Base-by-base conservation (phyloP, 108 stramenopile genomes). In the Cyclotella cryptica region DNA sequence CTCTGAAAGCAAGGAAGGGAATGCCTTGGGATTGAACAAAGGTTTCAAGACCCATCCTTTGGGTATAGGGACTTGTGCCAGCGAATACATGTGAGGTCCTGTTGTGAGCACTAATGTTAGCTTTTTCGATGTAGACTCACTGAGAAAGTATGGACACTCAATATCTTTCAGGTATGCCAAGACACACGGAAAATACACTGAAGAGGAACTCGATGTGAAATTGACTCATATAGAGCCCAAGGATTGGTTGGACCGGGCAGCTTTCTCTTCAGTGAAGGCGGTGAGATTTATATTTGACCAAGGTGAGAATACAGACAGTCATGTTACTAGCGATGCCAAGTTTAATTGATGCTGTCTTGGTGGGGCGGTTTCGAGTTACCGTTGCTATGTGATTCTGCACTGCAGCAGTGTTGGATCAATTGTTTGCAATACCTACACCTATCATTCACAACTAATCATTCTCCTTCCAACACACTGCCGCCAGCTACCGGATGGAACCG, bases 221-320 rank as follows among this genome's bases (percentile, higher is more conserved):
- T 39, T 93, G 46, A 93, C 89, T 21, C 94, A 95, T 61, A 47
- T 67, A 0, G 49, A 53, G 51, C 94, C 94, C 2, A 49, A 84
- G 55, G 80, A 72, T 12, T 54, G 78, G 0, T 14, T 53, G 3
- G 92, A 93, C 69, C 74, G 83, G n/a, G 40, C 81, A 30, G 92
- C 94, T 22, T 79, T 79, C n/a, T 72, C 69, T 40, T 77, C 91
- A 10, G 88, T 89, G 61, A 88, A 90, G 70, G 79, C 64, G n/a
- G 84, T 92, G 2, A 80, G 92, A 21, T 65, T 79, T 18, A 46
- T 79, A 17, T 92, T 95, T 74, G 94, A 93, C 53, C 87, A 88
- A 8, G 90, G 90, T 67, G 55, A 67, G 47, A 69, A 6, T 35
- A 35, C 6, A 35, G 6, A 6, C 2, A 35, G 6, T 35, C 35